Percentiles rank a stretch among this genome's conserved stretches.
Evolutionary conservation across 441 rosid genomes (phyloP).

Genomic region (Cnidoscolus chayamansa): DNA sequence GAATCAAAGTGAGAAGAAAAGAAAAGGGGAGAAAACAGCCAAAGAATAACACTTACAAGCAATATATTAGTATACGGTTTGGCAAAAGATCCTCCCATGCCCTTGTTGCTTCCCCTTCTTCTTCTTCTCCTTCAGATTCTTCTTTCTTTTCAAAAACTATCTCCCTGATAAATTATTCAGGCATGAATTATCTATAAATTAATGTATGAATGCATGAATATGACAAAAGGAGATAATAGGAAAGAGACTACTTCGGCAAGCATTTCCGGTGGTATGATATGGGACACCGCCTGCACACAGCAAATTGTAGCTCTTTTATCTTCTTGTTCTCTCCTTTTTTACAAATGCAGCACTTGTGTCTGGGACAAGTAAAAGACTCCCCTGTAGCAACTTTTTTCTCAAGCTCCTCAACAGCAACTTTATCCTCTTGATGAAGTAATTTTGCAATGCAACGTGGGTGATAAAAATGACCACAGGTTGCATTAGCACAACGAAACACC

Average conservation of each 20-base stretch:
- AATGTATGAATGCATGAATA: not conserved
- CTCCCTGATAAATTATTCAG: slow-evolving; percentile 24
- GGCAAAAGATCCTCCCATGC: slow-evolving; percentile 81
- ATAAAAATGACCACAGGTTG: slow-evolving; percentile 86
- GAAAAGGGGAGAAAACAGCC: not conserved
- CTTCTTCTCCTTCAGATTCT: slow-evolving; percentile 32
- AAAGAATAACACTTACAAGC: slow-evolving; percentile 54
- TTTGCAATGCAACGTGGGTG: slow-evolving; percentile 79
- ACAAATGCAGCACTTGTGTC: slow-evolving; percentile 80
- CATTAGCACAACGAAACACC: slow-evolving; percentile 85
- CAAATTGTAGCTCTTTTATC: slow-evolving; percentile 57
- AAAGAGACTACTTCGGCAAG: slow-evolving; percentile 63
- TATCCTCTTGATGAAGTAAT: slow-evolving; percentile 47
- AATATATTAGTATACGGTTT: slow-evolving; percentile 75
- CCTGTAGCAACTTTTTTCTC: slow-evolving; percentile 55
- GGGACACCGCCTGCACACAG: slow-evolving; percentile 95
- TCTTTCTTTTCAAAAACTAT: slow-evolving; percentile 39
- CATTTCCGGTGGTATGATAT: slow-evolving; percentile 86
- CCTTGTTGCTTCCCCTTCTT: slow-evolving; percentile 47
- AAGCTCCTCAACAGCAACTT: slow-evolving; percentile 54
- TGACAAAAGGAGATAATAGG: slow-evolving; percentile 1
- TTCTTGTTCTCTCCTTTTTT: slow-evolving; percentile 65
- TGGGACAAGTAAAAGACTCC: slow-evolving; percentile 70
- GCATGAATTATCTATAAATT: not conserved
- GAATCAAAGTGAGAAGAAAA: not conserved